phyloP scores from a whole-genome alignment of 2,329 filamentous ascomycete species.

The Diplodia seriata region DNA sequence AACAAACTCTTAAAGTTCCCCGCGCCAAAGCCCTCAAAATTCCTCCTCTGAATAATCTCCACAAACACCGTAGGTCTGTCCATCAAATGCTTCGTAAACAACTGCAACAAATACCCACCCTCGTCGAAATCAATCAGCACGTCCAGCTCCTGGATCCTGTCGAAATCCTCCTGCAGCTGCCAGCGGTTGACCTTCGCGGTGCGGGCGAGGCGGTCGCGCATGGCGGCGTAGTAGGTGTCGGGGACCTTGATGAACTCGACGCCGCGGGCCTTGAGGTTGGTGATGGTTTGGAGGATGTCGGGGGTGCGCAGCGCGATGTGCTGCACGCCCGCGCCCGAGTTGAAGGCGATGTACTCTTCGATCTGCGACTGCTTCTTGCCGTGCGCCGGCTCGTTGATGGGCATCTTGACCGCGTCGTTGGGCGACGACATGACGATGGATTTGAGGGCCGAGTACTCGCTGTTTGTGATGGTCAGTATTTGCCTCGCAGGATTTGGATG shows the following conservation, averaged over 20 bases:
- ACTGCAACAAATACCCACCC: slow-evolving; percentile 77
- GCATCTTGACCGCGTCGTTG: slow-evolving; percentile 93
- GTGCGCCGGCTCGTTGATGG: slow-evolving; percentile 92
- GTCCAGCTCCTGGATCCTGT: slow-evolving; percentile 75
- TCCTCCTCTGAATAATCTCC: slow-evolving; percentile 92
- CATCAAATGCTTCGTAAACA: slow-evolving; percentile 77
- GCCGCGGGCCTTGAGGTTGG: slow-evolving; percentile 80
- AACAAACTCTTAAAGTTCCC: slow-evolving; percentile 96
- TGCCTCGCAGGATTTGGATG: not conserved
- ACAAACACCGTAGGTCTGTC: slow-evolving; percentile 95
- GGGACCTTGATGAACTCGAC: slow-evolving; percentile 94
- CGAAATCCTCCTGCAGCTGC: slow-evolving; percentile 77
- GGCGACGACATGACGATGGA: slow-evolving; percentile 88
- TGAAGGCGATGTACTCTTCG: slow-evolving; percentile 86
- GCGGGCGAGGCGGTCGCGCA: slow-evolving; percentile 69
- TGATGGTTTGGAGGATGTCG: slow-evolving; percentile 83
- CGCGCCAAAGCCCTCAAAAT: slow-evolving; percentile 90
- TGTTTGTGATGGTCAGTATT: not conserved
- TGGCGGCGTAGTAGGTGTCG: slow-evolving; percentile 80
- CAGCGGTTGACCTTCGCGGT: slow-evolving; percentile 61
- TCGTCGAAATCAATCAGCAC: slow-evolving; percentile 97
- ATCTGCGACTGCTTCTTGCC: slow-evolving; percentile 94
- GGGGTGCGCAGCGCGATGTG: slow-evolving; percentile 86
- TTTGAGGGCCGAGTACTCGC: slow-evolving; percentile 84
- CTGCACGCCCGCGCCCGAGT: slow-evolving; percentile 87